Evolutionary conservation across 1,139 yeast species (phyloP), one percentile per base, ranked within the genome.

Genomic region (Meyerozyma athensensis): DNA sequence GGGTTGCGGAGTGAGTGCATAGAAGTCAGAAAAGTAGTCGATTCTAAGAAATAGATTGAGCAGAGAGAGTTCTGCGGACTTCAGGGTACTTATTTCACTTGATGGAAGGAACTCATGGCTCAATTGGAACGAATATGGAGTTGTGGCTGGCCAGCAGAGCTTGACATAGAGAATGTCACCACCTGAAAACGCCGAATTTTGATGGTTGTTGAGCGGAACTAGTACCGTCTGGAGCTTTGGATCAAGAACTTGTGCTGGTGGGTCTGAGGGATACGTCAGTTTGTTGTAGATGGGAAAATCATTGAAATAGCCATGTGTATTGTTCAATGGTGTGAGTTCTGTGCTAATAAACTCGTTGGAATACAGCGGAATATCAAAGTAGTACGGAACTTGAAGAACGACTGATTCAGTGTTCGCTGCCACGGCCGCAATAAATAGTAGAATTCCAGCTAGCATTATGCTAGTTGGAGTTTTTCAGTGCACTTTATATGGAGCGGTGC

Each of bases 121-220:
- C 1, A 65, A 17, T 5, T 33, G 30, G 34, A 68, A 63, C 30
- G 54, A 54, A 36, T 58, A 55, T 2, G 75, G 72, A 10, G 42
- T 43, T 1, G 65, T 67, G 0, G 74, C 72, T 0, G 74, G 73
- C 75, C 75, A 70, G 44, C 74, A 69, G 12, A 68, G 41, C 42
- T 70, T 70, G 21, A 66, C 52, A 39, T 54, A 58, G 23, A 69
- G 40, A 22, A 61, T 38, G 44, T 66, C 72, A 36, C 61, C 54
- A 10, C 68, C 50, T 9, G 41, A 40, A 38, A 50, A 65, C 2
- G 60, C 48, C 5, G 37, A n/a, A 40, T 63, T 54, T 16, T 48
- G 43, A 43, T 65, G 63, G 43, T 68, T 67, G 44, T 68, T 68
- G 17, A 70, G 31, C 30, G 54, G 50, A 9, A 69, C 63, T 5